These are phyloP conservation scores for Leccinum rimulosum DNA, from an alignment of 768 basidiomycete species.

Conservation along the genomic window DNA sequence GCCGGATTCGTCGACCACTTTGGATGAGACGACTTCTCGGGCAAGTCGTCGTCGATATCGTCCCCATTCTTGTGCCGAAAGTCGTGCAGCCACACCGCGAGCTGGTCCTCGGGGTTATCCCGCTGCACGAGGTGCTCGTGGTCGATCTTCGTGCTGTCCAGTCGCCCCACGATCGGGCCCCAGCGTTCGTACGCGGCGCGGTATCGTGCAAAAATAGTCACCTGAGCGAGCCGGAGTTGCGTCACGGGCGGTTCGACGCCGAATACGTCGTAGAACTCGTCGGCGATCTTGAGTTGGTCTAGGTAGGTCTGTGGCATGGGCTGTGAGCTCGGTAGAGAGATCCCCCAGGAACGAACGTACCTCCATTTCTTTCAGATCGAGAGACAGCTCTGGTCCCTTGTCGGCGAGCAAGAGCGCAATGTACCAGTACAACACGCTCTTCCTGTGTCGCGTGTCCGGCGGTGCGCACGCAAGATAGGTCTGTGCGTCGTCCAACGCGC, in stretches of 20 bases:
- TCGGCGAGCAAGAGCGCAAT: slow-evolving; percentile 52
- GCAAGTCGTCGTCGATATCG: slow-evolving; percentile 30
- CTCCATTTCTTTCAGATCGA: slow-evolving; percentile 49
- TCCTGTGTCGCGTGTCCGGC: slow-evolving; percentile 61
- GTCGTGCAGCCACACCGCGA: slow-evolving; percentile 56
- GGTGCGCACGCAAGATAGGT: slow-evolving; percentile 53
- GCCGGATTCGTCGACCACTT: slow-evolving; percentile 49
- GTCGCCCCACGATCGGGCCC: slow-evolving; percentile 39
- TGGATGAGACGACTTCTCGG: slow-evolving; percentile 37
- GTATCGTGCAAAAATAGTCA: slow-evolving; percentile 49
- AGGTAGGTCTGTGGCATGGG: slow-evolving; percentile 30
- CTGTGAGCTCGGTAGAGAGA: background rate
- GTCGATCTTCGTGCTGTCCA: slow-evolving; percentile 31
- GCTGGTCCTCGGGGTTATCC: slow-evolving; percentile 51
- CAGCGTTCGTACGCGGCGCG: slow-evolving; percentile 45
- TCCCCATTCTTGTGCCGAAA: slow-evolving; percentile 42
- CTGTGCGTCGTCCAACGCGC: slow-evolving; percentile 60
- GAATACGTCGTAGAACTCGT: slow-evolving; percentile 49
- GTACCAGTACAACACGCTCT: slow-evolving; percentile 58
- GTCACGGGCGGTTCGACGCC: slow-evolving; percentile 49
- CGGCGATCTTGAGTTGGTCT: slow-evolving; percentile 46
- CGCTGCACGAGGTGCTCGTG: slow-evolving; percentile 33
- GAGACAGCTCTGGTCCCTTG: slow-evolving; percentile 47
- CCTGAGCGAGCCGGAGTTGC: slow-evolving; percentile 49
- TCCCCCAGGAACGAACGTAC: slow-evolving; percentile 26